Percentiles rank a stretch among this genome's conserved stretches.
Evolutionary conservation across 805 yeast species (phyloP).

Genomic region (Debaryomyces hansenii): DNA sequence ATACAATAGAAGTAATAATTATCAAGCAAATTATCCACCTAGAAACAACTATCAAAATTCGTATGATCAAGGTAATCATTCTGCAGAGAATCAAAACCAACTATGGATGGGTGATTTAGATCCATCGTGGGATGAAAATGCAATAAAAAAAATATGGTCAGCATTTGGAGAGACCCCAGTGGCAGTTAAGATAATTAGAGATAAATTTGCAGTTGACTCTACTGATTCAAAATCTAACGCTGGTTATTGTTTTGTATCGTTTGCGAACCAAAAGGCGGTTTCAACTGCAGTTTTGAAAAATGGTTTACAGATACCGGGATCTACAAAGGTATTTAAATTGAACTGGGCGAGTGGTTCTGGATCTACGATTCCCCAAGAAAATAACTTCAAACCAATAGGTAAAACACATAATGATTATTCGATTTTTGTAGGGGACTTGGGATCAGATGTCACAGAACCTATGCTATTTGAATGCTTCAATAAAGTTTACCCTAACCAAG

Average conservation of each 20-base stretch:
- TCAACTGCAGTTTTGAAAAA: constrained; percentile 64
- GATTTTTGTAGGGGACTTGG: constrained; percentile 83
- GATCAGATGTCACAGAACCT: constrained; percentile 69
- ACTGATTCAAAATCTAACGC: constrained; percentile 47
- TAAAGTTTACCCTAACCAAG: constrained; percentile 63
- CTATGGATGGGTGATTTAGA: constrained; percentile 93
- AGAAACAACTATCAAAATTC: constrained; percentile 3
- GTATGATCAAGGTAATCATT: neutral
- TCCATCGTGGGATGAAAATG: constrained; percentile 75
- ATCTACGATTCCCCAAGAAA: constrained; percentile 15
- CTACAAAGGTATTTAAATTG: constrained; percentile 59
- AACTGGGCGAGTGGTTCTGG: constrained; percentile 73
- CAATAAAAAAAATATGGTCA: constrained; percentile 69
- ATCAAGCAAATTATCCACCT: constrained; percentile 2
- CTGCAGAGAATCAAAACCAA: constrained; percentile 28
- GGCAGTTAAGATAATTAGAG: constrained; percentile 69
- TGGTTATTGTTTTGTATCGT: constrained; percentile 76
- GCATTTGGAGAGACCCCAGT: constrained; percentile 61
- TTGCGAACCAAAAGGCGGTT: constrained; percentile 60
- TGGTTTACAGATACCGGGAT: constrained; percentile 71
- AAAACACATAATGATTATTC: constrained; percentile 35
- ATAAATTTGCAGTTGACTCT: constrained; percentile 35
- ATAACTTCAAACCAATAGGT: constrained; percentile 4
- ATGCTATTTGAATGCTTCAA: constrained; percentile 65
- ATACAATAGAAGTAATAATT: constrained; percentile 2